phyloP scores from a whole-genome alignment of 2,329 filamentous ascomycete species.

The Thyridium curvatum region DNA sequence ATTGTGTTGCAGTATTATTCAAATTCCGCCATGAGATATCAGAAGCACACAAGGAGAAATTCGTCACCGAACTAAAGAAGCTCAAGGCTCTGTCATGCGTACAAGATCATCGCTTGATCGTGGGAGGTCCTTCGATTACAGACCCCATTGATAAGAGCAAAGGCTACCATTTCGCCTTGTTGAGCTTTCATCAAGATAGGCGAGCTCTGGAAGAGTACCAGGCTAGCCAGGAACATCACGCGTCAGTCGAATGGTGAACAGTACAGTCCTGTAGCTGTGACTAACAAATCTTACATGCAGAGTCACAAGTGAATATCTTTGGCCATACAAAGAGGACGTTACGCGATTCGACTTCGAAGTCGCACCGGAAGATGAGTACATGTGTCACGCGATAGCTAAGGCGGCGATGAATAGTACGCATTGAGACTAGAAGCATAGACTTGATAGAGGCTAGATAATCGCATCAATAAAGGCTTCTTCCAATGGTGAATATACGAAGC shows the following conservation, averaged over 20 bases:
- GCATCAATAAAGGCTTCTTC: too few relatives aligned
- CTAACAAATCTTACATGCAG: too few relatives aligned
- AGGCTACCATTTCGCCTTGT: conserved; percentile 41
- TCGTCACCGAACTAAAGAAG: conserved; percentile 38
- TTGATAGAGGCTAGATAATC: too few relatives aligned
- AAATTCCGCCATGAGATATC: conserved; percentile 38
- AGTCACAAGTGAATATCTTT: too few relatives aligned
- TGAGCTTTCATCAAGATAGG: conserved; percentile 42
- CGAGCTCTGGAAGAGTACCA: conserved; percentile 44
- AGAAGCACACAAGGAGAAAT: conserved; percentile 32
- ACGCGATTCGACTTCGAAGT: too few relatives aligned
- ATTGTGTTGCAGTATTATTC: conserved; percentile 33
- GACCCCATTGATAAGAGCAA: conserved; percentile 44
- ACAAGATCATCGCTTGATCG: conserved; percentile 36
- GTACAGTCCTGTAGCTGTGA: neutral
- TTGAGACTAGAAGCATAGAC: too few relatives aligned
- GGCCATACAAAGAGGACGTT: too few relatives aligned
- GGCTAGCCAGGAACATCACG: conserved; percentile 42
- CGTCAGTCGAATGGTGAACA: conserved; percentile 18
- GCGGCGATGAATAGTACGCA: too few relatives aligned
- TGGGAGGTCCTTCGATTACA: conserved; percentile 46
- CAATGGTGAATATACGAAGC: too few relatives aligned
- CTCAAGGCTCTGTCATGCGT: conserved; percentile 42
- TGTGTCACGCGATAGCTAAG: too few relatives aligned
- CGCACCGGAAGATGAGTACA: neutral